Percentiles rank a stretch among this genome's conserved stretches.
Conservation (phyloP, 2,329 filamentous ascomycete genomes). For the Metarhizium guizhouense region DNA sequence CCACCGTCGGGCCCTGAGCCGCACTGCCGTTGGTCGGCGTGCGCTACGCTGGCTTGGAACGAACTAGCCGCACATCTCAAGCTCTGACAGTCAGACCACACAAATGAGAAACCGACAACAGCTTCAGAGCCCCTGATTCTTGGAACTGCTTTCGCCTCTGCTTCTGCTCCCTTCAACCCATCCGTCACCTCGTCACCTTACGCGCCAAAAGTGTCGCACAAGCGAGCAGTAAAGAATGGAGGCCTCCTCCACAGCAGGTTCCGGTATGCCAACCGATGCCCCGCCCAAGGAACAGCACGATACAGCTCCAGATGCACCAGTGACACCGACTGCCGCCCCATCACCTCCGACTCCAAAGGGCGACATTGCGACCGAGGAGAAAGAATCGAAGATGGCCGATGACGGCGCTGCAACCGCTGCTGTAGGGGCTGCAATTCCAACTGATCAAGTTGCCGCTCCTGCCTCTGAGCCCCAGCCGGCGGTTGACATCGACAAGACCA, state of each 20-base stretch:
- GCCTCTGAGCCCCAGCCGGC: slow-evolving; percentile 13
- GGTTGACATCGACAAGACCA: slow-evolving; percentile 27
- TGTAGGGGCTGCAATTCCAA: neutral
- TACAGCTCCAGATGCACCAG: neutral
- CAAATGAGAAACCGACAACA: neutral
- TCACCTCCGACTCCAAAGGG: neutral
- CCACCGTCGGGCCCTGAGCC: too few species aligned
- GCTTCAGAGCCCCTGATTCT: neutral
- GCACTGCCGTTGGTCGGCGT: too few species aligned
- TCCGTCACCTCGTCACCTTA: too few species aligned
- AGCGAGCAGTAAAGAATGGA: neutral
- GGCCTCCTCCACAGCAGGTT: slow-evolving; percentile 1
- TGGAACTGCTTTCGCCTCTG: too few species aligned
- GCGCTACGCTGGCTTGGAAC: too few species aligned
- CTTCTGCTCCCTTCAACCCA: too few species aligned
- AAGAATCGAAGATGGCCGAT: neutral
- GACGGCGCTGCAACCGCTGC: neutral
- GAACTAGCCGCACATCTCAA: too few species aligned
- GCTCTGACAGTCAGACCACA: too few species aligned
- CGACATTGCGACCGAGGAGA: neutral
- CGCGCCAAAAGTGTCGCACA: neutral
- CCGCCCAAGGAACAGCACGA: neutral
- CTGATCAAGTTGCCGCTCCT: neutral
- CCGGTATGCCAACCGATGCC: neutral
- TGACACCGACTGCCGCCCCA: too few species aligned